phyloP scores from a whole-genome alignment of 2,329 filamentous ascomycete genomes.

The Fusarium tuaranense region DNA sequence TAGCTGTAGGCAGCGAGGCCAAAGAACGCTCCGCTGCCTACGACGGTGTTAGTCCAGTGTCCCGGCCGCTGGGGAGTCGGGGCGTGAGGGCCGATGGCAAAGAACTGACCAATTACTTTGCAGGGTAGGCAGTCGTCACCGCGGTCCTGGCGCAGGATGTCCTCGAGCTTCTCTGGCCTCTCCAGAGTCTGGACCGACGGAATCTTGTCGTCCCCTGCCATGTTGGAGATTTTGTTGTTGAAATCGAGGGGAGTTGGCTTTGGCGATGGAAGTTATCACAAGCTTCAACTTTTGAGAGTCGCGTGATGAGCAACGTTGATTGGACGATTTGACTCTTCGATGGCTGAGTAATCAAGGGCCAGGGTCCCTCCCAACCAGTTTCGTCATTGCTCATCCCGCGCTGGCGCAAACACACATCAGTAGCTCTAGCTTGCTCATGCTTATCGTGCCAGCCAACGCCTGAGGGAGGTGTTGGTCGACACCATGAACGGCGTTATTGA shows the following conservation, averaged over 20 bases:
- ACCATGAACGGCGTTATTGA: conserved; percentile 90
- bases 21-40: conserved; percentile 80
- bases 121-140: conserved; percentile 78
- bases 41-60: conserved; percentile 26
- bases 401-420: conserved; percentile 18
- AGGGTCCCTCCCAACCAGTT: conserved; percentile 23
- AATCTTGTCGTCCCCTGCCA: conserved; percentile 55
- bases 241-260: neutral
- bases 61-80: conserved; percentile 7
- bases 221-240: conserved; percentile 29
- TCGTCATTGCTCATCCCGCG: conserved; percentile 47
- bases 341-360: conserved; percentile 43
- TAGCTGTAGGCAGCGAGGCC: conserved; percentile 84
- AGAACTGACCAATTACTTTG: conserved; percentile 73
- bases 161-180: conserved; percentile 71
- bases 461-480: conserved; percentile 46
- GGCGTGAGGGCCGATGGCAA: conserved; percentile 7
- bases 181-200: conserved; percentile 66
- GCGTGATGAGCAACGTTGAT: conserved; percentile 32
- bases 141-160: conserved; percentile 66
- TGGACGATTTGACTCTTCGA: conserved; percentile 19
- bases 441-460: conserved; percentile 38
- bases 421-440: conserved; percentile 28
- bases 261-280: conserved; percentile 22
- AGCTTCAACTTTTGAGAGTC: conserved; percentile 27